Base-by-base conservation (phyloP, 305 asterid genomes). In the Fraxinus ornus region DNA sequence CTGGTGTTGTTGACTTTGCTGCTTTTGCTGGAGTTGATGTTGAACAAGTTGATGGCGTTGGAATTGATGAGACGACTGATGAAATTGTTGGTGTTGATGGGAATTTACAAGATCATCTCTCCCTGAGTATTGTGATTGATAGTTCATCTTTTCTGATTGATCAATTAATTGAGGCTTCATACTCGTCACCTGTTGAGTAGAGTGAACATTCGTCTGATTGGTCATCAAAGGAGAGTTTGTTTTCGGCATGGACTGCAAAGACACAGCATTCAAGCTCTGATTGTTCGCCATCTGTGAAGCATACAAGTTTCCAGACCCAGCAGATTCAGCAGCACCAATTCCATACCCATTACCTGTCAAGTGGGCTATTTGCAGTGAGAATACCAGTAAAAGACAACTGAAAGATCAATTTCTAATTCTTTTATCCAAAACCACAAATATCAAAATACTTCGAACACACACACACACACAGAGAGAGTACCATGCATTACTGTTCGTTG, bases 281-380 rank as follows among this genome's bases (percentile, higher is more conserved):
- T 83, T 89, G 86, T 87, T 90, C 83, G 79, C 86, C 79, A 83
- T 85, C 24, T 91, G 85, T 78, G 97, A 91, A 68, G 52, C 89
- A 84, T 86, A 90, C 82, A 90, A 77, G 86, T 87, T 93, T 83
- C 95, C 97, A 84, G 97, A 88, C 49, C 87, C 95, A 55, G 97
- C 88, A 80, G 90, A 84, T 85, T 93, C 93, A 83, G 89, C 84
- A 77, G 87, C 86, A 78, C 90, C 88, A 82, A 84, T 80, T 84
- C 93, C 96, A 88, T 88, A 90, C 82, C 89, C 91, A 89, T 93
- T 94, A 82, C 95, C 99, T 97, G 97, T 76, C 80, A 80, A 74
- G 86, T 76, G 84, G 81, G 86, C 70, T 37, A 79, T 77, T 30
- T 73, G 60, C 74, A 37, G 78, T 77, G 79, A 77, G 81, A 52